Conservation (phyloP, 768 basidiomycete genomes). For the Mrakia blollopis region DNA sequence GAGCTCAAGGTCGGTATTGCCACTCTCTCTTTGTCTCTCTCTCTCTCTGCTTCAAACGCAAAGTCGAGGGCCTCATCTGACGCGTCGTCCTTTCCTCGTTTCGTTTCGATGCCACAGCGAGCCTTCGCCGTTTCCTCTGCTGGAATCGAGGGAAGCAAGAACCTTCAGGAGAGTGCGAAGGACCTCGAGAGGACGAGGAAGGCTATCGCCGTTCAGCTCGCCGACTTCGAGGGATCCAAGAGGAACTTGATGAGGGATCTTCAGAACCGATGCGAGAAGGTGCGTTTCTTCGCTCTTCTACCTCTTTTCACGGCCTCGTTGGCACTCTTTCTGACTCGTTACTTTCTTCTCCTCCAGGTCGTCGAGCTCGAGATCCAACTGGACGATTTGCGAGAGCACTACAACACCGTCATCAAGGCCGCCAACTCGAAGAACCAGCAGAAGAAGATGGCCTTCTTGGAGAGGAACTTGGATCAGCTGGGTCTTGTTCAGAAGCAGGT, state of each 20-base stretch:
- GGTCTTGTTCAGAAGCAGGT: slow-evolving; percentile 79
- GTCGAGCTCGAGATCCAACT: slow-evolving; percentile 98
- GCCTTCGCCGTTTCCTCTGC: slow-evolving; percentile 96
- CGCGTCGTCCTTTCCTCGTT: no score
- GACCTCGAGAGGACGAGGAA: slow-evolving; percentile 95
- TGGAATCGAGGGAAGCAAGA: slow-evolving; percentile 94
- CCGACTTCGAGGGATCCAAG: slow-evolving; percentile 98
- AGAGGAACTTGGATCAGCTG: slow-evolving; percentile 91
- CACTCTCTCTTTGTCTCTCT: background rate
- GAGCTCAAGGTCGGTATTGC: slow-evolving; percentile 90
- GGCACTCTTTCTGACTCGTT: background rate
- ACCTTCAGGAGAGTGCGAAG: slow-evolving; percentile 91
- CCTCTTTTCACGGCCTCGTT: background rate
- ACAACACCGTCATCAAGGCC: slow-evolving; percentile 95
- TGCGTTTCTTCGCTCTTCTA: slow-evolving; percentile 41
- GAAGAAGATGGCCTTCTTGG: slow-evolving; percentile 98
- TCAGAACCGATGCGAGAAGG: slow-evolving; percentile 99
- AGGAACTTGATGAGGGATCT: slow-evolving; percentile 97
- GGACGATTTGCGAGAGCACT: slow-evolving; percentile 97
- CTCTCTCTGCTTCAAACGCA: no score
- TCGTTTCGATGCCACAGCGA: slow-evolving; percentile 53
- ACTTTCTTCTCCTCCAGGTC: slow-evolving; percentile 54
- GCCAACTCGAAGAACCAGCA: slow-evolving; percentile 98
- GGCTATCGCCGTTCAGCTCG: slow-evolving; percentile 93
- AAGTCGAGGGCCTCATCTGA: no score